phyloP scores from a whole-genome alignment of 2,329 filamentous ascomycete species.

The Exophiala xenobiotica region DNA sequence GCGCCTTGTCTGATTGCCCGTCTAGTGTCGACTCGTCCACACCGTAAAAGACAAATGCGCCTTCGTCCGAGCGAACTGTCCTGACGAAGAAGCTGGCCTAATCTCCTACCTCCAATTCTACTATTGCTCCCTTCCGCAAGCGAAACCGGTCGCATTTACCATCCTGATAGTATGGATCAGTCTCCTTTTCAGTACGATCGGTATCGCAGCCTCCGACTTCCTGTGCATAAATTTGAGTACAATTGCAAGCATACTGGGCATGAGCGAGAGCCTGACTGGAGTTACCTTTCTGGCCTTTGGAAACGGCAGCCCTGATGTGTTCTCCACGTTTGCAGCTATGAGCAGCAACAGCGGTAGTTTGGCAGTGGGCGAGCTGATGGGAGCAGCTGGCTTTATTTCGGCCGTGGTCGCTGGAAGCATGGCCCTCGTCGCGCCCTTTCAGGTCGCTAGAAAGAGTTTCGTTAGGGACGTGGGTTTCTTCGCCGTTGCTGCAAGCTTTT shows the following conservation, averaged over 20 bases:
- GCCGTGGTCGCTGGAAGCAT: slow-evolving; percentile 95
- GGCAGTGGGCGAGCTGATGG: slow-evolving; percentile 91
- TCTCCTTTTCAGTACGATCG: slow-evolving; percentile 91
- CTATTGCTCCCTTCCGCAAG: slow-evolving; percentile 73
- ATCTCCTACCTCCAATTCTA: slow-evolving; percentile 86
- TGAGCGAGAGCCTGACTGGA: slow-evolving; percentile 93
- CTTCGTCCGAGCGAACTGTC: slow-evolving; percentile 78
- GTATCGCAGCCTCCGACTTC: slow-evolving; percentile 96
- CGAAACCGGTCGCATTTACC: slow-evolving; percentile 73
- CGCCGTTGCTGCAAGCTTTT: slow-evolving; percentile 79
- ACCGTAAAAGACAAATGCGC: slow-evolving; percentile 76
- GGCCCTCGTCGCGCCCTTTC: slow-evolving; percentile 94
- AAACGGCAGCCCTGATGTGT: slow-evolving; percentile 96
- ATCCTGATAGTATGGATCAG: slow-evolving; percentile 80
- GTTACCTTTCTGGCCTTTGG: slow-evolving; percentile 96
- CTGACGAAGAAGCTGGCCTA: slow-evolving; percentile 85
- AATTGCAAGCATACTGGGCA: slow-evolving; percentile 80
- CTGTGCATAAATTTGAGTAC: slow-evolving; percentile 96
- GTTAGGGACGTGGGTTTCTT: slow-evolving; percentile 92
- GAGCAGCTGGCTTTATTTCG: slow-evolving; percentile 93
- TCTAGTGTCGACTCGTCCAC: slow-evolving; percentile 76
- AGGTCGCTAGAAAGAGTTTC: slow-evolving; percentile 84
- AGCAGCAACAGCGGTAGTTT: slow-evolving; percentile 94
- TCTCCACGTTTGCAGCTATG: slow-evolving; percentile 98
- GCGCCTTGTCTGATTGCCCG: slow-evolving; percentile 12